Base-by-base conservation (phyloP, 148 eudicot genomes). In the Camellia sinensis region DNA sequence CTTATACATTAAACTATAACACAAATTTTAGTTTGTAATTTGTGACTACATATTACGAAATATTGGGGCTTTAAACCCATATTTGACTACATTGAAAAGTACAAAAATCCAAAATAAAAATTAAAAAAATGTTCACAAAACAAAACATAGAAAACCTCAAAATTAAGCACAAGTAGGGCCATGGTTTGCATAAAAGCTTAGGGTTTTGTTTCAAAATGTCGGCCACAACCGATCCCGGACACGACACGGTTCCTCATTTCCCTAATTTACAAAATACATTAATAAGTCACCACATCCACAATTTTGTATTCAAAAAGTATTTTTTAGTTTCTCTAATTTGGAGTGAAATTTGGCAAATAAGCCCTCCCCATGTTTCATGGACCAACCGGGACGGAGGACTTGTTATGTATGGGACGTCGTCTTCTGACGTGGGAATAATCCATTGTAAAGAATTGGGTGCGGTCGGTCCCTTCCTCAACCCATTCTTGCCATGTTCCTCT, bases 341-440 rank as follows among this genome's bases (percentile, higher is more conserved):
- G 63, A 52, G 18, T 19, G 60, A 29, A 70, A 46, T 18, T 0
- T 4, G 29, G 5, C 1, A 29, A 29, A 1, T 14, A 13, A 17
- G 2, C 14, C 15, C 65, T 40, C 48, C 18, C 29, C 88, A 69
- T 83, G 87, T 87, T 84, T 87, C 79, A 88, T 76, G 95, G 93
- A 81, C 72, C 75, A 52, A 78, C 68, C 18, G 84, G 91, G 50
- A 85, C n/a, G 3, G 86, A 84, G 3, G 86, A 84, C 80, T 87
- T 88, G 86, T 92, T 89, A 74, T 89, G 94, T 53, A 90, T 85
- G 54, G 93, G 91, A 18, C 88, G 87, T 77, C 94, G 76, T 84
- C 87, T 85, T 84, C 85, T 83, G 40, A 90, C 86, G 71, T 80
- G 75, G 11, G 79, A 22, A 79, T 92, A 92, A 84, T 90, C 93